phyloP scores from a whole-genome alignment of 257 asterid genomes.

The Euphrasia confusa region DNA sequence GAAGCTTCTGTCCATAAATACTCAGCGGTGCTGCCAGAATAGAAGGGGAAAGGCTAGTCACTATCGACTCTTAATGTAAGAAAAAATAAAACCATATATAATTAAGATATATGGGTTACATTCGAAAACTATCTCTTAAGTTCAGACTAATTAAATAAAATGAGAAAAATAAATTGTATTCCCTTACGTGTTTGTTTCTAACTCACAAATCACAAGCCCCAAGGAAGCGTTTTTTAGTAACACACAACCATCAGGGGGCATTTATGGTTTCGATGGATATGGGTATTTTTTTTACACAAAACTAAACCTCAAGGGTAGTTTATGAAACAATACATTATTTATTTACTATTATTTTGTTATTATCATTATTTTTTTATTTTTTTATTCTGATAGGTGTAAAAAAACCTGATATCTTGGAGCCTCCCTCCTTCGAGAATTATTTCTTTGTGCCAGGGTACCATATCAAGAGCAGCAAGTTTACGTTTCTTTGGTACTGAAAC shows the following conservation, averaged over 20 bases:
- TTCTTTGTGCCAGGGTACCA: slow-evolving; percentile 73
- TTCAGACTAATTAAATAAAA: neutral
- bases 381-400: slow-evolving; percentile 17
- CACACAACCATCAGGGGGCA: neutral
- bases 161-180: too few species aligned
- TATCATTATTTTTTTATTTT: too few species aligned
- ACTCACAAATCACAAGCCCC: neutral
- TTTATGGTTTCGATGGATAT: neutral
- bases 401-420: slow-evolving; percentile 48
- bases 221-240: neutral
- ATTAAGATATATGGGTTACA: neutral
- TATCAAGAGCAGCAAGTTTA: slow-evolving; percentile 34
- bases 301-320: too few species aligned
- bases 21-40: slow-evolving; percentile 41
- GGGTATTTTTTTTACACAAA: too few species aligned
- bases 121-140: neutral
- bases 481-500: slow-evolving; percentile 50
- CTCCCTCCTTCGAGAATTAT: slow-evolving; percentile 27
- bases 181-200: neutral
- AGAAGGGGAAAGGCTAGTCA: slow-evolving; percentile 19
- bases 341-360: too few species aligned
- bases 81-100: slow-evolving; percentile 1
- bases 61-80: slow-evolving; percentile 2
- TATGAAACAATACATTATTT: too few species aligned
- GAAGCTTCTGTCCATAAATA: slow-evolving; percentile 56